These are phyloP conservation scores for Trichaptum fuscoviolaceum DNA, from an alignment of 768 basidiomycete species.

Conservation along the genomic window DNA sequence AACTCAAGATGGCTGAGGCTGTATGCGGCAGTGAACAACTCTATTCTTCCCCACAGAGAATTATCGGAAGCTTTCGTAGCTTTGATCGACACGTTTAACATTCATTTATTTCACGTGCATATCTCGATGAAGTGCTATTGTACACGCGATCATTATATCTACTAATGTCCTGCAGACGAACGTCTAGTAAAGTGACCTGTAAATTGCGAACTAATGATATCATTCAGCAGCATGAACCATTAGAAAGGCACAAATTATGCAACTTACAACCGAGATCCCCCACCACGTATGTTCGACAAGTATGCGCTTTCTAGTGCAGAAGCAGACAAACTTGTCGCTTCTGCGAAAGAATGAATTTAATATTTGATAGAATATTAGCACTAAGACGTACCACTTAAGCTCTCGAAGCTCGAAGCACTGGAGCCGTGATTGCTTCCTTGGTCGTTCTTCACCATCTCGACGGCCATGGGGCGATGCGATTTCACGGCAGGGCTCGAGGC, in stretches of 20 bases:
- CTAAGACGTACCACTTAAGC: slow-evolving; percentile 64
- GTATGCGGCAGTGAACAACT: background rate
- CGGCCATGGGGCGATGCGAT: slow-evolving; percentile 52
- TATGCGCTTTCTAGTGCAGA: slow-evolving; percentile 79
- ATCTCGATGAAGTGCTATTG: background rate
- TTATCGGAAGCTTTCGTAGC: background rate
- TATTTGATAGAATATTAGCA: background rate
- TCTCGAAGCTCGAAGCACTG: slow-evolving; percentile 79
- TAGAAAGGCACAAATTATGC: slow-evolving; percentile 4
- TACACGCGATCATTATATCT: slow-evolving; percentile 4
- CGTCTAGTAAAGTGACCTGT: slow-evolving; percentile 21
- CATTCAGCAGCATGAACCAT: slow-evolving; percentile 4
- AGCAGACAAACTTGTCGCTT: slow-evolving; percentile 70
- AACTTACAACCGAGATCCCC: slow-evolving; percentile 67
- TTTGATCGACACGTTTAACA: slow-evolving; percentile 2
- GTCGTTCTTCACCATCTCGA: slow-evolving; percentile 41
- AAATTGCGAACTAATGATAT: slow-evolving; percentile 27
- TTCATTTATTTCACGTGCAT: background rate
- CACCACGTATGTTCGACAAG: slow-evolving; percentile 65
- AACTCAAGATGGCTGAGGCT: background rate
- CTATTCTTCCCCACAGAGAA: background rate
- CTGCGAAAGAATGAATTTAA: background rate
- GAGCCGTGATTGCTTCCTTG: slow-evolving; percentile 64
- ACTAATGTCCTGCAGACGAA: background rate
- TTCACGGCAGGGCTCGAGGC: slow-evolving; percentile 59